These are phyloP conservation scores for Bolboschoenoplectus hybrid DNA, from an alignment of 202 grass and related monocot species.

Conservation along the genomic window DNA sequence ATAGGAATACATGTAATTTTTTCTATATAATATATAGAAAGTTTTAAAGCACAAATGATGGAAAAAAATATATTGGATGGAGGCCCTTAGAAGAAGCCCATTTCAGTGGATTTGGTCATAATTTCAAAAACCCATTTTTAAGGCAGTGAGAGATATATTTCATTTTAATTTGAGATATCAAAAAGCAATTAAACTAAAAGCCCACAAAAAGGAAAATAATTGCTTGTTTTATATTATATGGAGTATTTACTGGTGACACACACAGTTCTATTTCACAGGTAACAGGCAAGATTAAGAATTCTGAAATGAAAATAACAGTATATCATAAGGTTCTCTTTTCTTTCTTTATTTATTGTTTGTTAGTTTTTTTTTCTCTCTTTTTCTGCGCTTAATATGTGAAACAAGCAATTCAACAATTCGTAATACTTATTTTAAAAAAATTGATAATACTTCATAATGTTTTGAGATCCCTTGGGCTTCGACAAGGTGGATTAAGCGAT, in stretches of 20 bases:
- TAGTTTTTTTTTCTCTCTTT: background rate
- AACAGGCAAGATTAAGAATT: background rate
- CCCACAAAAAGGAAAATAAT: background rate
- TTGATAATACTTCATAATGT: background rate
- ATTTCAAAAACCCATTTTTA: constrained; percentile 17
- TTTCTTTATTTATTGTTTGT: background rate
- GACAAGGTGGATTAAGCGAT: no score
- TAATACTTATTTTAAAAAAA: background rate
- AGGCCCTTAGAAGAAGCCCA: background rate
- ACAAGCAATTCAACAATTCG: background rate
- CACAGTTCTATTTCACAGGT: background rate
- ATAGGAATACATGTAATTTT: background rate
- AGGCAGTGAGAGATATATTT: background rate
- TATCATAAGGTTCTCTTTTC: background rate
- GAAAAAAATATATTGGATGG: background rate
- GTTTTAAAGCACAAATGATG: constrained; percentile 5
- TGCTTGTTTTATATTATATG: background rate
- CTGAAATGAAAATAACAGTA: constrained; percentile 9
- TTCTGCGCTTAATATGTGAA: background rate
- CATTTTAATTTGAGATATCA: background rate
- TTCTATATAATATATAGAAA: background rate
- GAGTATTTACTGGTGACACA: background rate
- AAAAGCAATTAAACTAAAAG: background rate
- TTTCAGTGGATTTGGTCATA: background rate
- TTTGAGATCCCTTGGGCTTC: background rate